Evolutionary conservation across 2,329 filamentous ascomycete genomes (phyloP).

Genomic region (Talaromyces sp.): DNA sequence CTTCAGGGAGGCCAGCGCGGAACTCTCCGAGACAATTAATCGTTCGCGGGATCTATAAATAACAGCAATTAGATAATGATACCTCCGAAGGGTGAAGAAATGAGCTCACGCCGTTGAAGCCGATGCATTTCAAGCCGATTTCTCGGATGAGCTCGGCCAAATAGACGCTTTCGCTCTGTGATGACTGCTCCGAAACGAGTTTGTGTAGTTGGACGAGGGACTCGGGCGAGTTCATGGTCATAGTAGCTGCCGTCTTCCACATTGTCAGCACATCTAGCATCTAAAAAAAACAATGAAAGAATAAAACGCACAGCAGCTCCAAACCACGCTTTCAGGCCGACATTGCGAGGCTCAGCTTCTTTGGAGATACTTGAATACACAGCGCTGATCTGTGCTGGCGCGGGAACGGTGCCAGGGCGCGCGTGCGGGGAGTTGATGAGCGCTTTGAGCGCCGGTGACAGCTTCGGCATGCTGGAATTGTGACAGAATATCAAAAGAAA

Average conservation of each 20-base stretch:
- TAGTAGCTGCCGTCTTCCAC: constrained; percentile 66
- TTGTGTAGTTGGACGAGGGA: constrained; percentile 61
- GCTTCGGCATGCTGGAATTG: constrained; percentile 59
- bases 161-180: constrained; percentile 20
- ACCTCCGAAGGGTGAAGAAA: neutral
- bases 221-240: constrained; percentile 80
- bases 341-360: constrained; percentile 56
- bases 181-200: constrained; percentile 27
- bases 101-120: constrained; percentile 32
- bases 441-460: constrained; percentile 64
- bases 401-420: constrained; percentile 58
- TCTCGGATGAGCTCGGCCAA: constrained; percentile 38
- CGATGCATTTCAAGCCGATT: constrained; percentile 43
- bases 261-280: neutral
- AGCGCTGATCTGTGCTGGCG: constrained; percentile 56
- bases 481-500: neutral
- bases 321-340: constrained; percentile 39
- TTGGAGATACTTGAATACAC: constrained; percentile 60
- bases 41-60: constrained; percentile 60
- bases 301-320: constrained; percentile 60
- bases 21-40: constrained; percentile 78
- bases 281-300: constrained; percentile 35
- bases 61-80: neutral
- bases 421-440: constrained; percentile 67
- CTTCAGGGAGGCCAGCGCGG: constrained; percentile 53